phyloP scores from a whole-genome alignment of 352 stramenopile genomes.

The Phytophthora gonapodyides region DNA sequence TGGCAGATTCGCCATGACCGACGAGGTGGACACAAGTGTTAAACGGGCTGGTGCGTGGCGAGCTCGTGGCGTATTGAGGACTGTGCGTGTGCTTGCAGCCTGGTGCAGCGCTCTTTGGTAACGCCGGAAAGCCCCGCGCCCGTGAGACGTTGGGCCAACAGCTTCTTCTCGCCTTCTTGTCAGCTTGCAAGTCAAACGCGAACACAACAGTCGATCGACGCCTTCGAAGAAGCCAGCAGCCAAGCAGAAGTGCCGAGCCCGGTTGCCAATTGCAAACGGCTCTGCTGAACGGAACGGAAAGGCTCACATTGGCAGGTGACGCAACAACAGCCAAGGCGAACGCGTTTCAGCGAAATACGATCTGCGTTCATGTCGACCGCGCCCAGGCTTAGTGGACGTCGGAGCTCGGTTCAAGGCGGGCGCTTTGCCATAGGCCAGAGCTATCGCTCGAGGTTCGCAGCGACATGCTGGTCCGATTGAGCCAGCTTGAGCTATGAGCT shows the following conservation, averaged over 20 bases:
- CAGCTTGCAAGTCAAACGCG: slow-evolving; percentile 21
- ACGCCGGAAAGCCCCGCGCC: slow-evolving; percentile 3
- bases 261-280: not conserved
- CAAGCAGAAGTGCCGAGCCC: not conserved
- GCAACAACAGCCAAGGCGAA: too few relatives aligned
- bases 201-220: slow-evolving; percentile 22
- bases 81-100: slow-evolving; percentile 26
- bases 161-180: slow-evolving; percentile 22
- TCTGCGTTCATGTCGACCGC: too few relatives aligned
- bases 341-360: too few relatives aligned
- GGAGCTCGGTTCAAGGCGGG: too few relatives aligned
- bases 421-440: too few relatives aligned
- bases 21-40: slow-evolving; percentile 12
- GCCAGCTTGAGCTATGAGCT: too few relatives aligned
- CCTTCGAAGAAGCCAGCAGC: slow-evolving; percentile 1
- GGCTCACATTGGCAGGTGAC: too few relatives aligned
- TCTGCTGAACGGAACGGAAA: not conserved
- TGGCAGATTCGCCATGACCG: slow-evolving; percentile 3
- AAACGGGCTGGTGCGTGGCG: not conserved
- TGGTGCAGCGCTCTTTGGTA: not conserved
- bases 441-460: too few relatives aligned
- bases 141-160: slow-evolving; percentile 5
- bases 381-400: too few relatives aligned
- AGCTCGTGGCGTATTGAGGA: slow-evolving; percentile 21
- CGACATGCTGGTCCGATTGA: too few relatives aligned